Evolutionary conservation across 495 filamentous ascomycete species (phyloP).

Genomic region (Penicillium canariense): DNA sequence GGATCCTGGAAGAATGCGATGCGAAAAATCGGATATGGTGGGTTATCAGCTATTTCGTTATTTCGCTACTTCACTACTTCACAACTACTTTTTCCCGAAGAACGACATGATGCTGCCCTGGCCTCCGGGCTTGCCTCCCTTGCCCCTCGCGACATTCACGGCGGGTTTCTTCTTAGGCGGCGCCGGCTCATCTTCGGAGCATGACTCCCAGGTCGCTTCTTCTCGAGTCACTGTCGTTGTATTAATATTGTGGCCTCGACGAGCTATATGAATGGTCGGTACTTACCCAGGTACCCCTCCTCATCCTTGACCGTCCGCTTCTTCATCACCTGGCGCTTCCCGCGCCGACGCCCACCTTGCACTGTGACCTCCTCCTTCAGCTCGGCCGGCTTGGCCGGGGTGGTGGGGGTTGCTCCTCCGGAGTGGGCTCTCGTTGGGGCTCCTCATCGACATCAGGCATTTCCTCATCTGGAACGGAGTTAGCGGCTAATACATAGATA

Average conservation of each 20-base stretch:
- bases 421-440: conserved; percentile 47
- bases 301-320: conserved; percentile 90
- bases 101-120: conserved; percentile 95
- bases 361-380: conserved; percentile 47
- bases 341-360: conserved; percentile 68
- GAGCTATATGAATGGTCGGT: background rate
- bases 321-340: conserved; percentile 79
- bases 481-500: conserved; percentile 4
- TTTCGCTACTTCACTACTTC: too few species aligned
- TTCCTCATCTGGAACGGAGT: conserved; percentile 38
- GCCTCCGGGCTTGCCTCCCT: conserved; percentile 56
- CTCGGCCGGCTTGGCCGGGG: conserved; percentile 35
- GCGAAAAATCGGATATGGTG: background rate
- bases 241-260: conserved; percentile 8
- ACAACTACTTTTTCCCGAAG: conserved; percentile 74
- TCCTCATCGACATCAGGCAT: conserved; percentile 50
- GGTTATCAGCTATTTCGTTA: too few species aligned
- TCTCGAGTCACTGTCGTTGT: conserved; percentile 75
- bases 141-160: conserved; percentile 52
- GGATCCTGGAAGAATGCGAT: background rate
- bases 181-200: conserved; percentile 85
- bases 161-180: conserved; percentile 59
- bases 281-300: conserved; percentile 86
- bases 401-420: conserved; percentile 41
- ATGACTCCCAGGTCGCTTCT: conserved; percentile 89